Conservation (phyloP, 148 eudicot genomes). For the Persicaria tinctoria region DNA sequence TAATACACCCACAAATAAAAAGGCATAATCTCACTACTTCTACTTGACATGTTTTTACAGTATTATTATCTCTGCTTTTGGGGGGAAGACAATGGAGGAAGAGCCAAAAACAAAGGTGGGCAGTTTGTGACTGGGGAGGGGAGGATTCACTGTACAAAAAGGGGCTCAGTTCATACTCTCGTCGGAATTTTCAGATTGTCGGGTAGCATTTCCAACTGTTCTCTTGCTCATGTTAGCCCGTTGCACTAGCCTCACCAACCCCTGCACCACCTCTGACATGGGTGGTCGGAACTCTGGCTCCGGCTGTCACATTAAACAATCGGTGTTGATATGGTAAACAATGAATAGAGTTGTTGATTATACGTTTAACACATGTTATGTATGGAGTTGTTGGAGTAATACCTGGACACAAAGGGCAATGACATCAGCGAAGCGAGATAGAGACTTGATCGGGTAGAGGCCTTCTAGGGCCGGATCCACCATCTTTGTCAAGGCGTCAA, state of each 20-base stretch:
- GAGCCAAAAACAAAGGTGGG: neutral
- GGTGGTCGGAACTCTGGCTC: slow-evolving; percentile 81
- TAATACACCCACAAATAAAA: neutral
- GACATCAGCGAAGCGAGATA: slow-evolving; percentile 69
- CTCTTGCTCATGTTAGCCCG: slow-evolving; percentile 81
- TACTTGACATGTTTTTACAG: slow-evolving; percentile 3
- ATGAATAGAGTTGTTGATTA: no score
- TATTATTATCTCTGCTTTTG: neutral
- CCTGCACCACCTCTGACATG: slow-evolving; percentile 75
- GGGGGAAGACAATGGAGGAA: neutral
- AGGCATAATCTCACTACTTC: neutral
- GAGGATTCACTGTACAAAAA: slow-evolving; percentile 1
- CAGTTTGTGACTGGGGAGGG: neutral
- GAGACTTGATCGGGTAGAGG: slow-evolving; percentile 64
- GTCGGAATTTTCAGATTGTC: slow-evolving; percentile 11
- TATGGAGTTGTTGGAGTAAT: slow-evolving; percentile 2
- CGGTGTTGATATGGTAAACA: neutral
- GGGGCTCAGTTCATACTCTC: slow-evolving; percentile 4
- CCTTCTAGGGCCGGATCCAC: slow-evolving; percentile 63
- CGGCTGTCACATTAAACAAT: slow-evolving; percentile 26
- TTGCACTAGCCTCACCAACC: slow-evolving; percentile 64
- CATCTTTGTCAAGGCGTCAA: slow-evolving; percentile 69
- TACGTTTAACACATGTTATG: neutral
- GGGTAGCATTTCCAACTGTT: slow-evolving; percentile 33
- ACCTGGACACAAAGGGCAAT: slow-evolving; percentile 76